A percentile compares a stretch with the other conserved stretches of the same genome.
Conservation (phyloP, 2,329 filamentous ascomycete species). For the Aspergillus tubingensis region DNA sequence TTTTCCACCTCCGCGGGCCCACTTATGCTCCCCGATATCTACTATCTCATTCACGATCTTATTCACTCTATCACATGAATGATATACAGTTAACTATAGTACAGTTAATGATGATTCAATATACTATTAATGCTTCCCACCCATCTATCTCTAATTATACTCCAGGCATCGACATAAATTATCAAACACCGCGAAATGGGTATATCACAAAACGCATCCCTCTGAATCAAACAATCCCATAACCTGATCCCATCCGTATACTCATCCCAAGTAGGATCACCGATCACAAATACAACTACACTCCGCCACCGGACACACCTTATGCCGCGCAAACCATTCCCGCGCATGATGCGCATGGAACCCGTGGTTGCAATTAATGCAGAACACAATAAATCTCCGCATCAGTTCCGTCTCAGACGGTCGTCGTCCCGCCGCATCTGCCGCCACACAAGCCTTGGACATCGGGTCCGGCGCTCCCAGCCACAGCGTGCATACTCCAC, state of each 20-base stretch:
- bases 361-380: constrained; percentile 64
- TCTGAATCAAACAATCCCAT: neutral
- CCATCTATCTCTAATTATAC: too few species aligned
- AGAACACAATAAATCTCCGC: constrained; percentile 61
- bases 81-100: too few species aligned
- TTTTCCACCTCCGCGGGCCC: neutral
- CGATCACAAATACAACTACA: constrained; percentile 46
- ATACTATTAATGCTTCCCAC: too few species aligned
- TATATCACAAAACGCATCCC: constrained; percentile 14
- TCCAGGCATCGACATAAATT: neutral
- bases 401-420: constrained; percentile 48
- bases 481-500: constrained; percentile 64
- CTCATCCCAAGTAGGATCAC: constrained; percentile 18
- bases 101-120: too few species aligned
- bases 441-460: constrained; percentile 40
- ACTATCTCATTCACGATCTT: too few species aligned
- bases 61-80: too few species aligned
- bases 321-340: constrained; percentile 57
- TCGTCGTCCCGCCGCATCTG: constrained; percentile 35
- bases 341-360: constrained; percentile 65
- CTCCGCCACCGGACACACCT: constrained; percentile 44
- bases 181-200: constrained; percentile 11
- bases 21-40: neutral
- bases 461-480: constrained; percentile 60
- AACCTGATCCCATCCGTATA: too few species aligned